Conservation (phyloP, 768 basidiomycete species). For the Lentinula boryana region DNA sequence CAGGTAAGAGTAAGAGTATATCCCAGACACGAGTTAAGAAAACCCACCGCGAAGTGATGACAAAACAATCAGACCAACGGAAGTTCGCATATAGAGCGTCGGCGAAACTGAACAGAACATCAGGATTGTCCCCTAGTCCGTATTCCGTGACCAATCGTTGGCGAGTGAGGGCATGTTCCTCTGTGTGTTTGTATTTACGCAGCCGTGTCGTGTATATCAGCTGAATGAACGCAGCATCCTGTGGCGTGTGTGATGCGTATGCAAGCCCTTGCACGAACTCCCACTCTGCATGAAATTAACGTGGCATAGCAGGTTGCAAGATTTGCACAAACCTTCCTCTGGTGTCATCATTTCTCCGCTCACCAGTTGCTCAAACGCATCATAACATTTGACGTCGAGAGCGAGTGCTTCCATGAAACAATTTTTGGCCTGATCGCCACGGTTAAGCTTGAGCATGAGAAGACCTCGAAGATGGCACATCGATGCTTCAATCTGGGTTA, state of each 20-base stretch:
- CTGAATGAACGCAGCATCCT: conserved; percentile 88
- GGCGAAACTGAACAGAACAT: conserved; percentile 86
- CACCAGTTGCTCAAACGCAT: conserved; percentile 86
- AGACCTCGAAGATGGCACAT: conserved; percentile 94
- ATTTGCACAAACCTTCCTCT: conserved; percentile 71
- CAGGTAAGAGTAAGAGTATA: not conserved
- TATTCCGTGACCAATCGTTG: conserved; percentile 78
- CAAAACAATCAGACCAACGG: conserved; percentile 92
- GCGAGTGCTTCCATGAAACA: conserved; percentile 95
- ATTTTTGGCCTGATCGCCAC: conserved; percentile 85
- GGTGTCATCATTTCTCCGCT: conserved; percentile 94
- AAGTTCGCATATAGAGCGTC: conserved; percentile 85
- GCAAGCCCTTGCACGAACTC: conserved; percentile 85
- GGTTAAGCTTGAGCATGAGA: conserved; percentile 90
- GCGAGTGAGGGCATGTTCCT: conserved; percentile 78
- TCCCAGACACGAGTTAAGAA: not conserved
- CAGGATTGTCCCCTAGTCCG: conserved; percentile 84
- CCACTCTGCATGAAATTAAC: conserved; percentile 63
- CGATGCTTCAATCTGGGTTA: conserved; percentile 82
- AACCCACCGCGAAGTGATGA: conserved; percentile 71
- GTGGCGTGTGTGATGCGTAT: conserved; percentile 76
- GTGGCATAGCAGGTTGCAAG: not conserved
- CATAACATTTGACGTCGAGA: conserved; percentile 95
- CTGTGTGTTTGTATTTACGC: conserved; percentile 81
- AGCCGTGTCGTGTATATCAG: conserved; percentile 90